Percentiles rank a stretch among this genome's conserved stretches.
Conservation (phyloP, 441 rosid species). For the Pelargonium citronellum region DNA sequence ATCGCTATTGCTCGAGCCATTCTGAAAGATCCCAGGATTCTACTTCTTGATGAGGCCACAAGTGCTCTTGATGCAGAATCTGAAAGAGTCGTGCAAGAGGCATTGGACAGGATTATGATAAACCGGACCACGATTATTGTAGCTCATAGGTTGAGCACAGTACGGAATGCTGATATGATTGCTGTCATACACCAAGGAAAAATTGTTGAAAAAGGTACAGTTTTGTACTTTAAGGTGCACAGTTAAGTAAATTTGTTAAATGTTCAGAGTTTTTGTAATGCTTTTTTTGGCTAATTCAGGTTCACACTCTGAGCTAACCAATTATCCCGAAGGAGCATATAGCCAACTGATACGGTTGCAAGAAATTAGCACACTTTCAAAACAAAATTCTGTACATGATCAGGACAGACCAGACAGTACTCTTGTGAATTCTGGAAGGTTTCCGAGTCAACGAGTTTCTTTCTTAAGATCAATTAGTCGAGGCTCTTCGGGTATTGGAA, state of each 20-base stretch:
- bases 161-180: slow-evolving; percentile 55
- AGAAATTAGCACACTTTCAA: slow-evolving; percentile 34
- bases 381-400: slow-evolving; percentile 9
- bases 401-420: slow-evolving; percentile 22
- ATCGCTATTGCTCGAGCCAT: slow-evolving; percentile 81
- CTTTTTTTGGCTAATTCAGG: slow-evolving; percentile 35
- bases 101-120: slow-evolving; percentile 50
- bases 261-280: neutral
- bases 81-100: slow-evolving; percentile 62
- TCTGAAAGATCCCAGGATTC: slow-evolving; percentile 54
- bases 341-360: slow-evolving; percentile 41
- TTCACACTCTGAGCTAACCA: slow-evolving; percentile 52
- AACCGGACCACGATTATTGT: slow-evolving; percentile 64
- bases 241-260: neutral
- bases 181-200: slow-evolving; percentile 64
- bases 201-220: slow-evolving; percentile 59
- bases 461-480: slow-evolving; percentile 39
- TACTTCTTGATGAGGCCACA: slow-evolving; percentile 79
- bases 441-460: slow-evolving; percentile 35
- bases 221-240: neutral
- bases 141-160: slow-evolving; percentile 68
- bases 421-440: slow-evolving; percentile 27
- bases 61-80: slow-evolving; percentile 78
- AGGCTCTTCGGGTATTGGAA: slow-evolving; percentile 25
- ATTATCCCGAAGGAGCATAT: slow-evolving; percentile 57